phyloP scores from a whole-genome alignment of 2,329 filamentous ascomycete genomes.

The Cladosporium halotolerans region DNA sequence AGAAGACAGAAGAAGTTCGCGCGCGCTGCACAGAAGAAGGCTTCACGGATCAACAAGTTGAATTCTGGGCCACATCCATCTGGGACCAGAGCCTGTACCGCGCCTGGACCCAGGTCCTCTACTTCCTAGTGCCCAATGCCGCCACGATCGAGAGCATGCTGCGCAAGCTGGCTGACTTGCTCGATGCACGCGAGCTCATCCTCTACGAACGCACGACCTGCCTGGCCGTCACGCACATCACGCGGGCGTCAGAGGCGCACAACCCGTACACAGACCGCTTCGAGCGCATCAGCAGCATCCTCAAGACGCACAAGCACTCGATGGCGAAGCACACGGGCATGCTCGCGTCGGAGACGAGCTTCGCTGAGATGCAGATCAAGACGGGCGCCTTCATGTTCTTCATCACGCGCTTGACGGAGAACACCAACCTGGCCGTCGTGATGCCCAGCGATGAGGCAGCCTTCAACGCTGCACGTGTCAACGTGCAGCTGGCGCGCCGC shows the following conservation, averaged over 20 bases:
- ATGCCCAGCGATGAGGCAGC: slow-evolving; percentile 85
- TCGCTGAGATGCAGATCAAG: slow-evolving; percentile 75
- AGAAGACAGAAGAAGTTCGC: slow-evolving; percentile 70
- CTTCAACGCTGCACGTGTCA: slow-evolving; percentile 85
- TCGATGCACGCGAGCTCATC: slow-evolving; percentile 88
- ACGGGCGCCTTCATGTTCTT: slow-evolving; percentile 83
- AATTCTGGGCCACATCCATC: slow-evolving; percentile 90
- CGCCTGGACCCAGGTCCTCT: slow-evolving; percentile 96
- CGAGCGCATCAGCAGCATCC: slow-evolving; percentile 91
- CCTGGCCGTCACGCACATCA: slow-evolving; percentile 89
- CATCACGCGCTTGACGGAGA: slow-evolving; percentile 91
- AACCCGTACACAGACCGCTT: slow-evolving; percentile 92
- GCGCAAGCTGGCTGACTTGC: slow-evolving; percentile 71
- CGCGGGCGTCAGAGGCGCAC: slow-evolving; percentile 59
- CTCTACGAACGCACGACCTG: slow-evolving; percentile 95
- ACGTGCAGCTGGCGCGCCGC: slow-evolving; percentile 78
- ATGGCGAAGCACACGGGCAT: slow-evolving; percentile 68
- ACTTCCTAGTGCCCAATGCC: slow-evolving; percentile 94
- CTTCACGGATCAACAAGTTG: slow-evolving; percentile 56
- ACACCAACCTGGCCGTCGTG: slow-evolving; percentile 91
- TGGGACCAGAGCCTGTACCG: slow-evolving; percentile 99
- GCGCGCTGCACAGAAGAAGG: slow-evolving; percentile 58
- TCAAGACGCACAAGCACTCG: slow-evolving; percentile 95
- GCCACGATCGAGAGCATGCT: slow-evolving; percentile 82
- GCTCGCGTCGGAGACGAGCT: slow-evolving; percentile 74